A percentile compares a stretch with the other conserved stretches of the same genome.
Conservation (phyloP, 176 grass and related monocot species). For the Eragrostis nindensis region DNA sequence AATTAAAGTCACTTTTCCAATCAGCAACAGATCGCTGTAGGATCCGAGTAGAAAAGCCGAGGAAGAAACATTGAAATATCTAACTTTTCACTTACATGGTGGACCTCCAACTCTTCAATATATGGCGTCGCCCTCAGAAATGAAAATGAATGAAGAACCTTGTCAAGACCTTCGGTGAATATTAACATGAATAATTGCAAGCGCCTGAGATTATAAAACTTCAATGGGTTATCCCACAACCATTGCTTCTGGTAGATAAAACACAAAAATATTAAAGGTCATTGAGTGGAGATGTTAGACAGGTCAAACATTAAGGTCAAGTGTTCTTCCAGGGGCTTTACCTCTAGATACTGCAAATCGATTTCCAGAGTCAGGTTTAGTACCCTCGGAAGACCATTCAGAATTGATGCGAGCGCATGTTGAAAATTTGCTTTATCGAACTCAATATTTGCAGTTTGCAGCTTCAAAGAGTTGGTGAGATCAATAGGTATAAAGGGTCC, state of each 20-base stretch:
- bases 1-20: no score
- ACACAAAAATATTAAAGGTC: not conserved
- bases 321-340: not conserved
- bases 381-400: not conserved
- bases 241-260: not conserved
- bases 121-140: constrained; percentile 4
- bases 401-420: not conserved
- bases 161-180: not conserved
- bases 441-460: not conserved
- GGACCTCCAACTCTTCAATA: not conserved
- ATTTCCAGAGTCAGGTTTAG: constrained; percentile 9
- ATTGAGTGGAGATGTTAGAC: not conserved
- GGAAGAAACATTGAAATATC: no score
- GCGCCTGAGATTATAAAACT: constrained; percentile 19
- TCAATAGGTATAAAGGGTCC: not conserved
- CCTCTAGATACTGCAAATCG: not conserved
- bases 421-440: not conserved
- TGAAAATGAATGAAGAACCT: not conserved
- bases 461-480: not conserved
- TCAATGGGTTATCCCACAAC: not conserved
- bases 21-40: no score
- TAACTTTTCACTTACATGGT: not conserved
- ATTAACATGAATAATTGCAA: not conserved
- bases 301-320: not conserved
- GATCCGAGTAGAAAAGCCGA: no score